These are phyloP conservation scores for Sextonia rubra DNA, from an alignment of 164 flowering plant genomes.

Conservation along the genomic window DNA sequence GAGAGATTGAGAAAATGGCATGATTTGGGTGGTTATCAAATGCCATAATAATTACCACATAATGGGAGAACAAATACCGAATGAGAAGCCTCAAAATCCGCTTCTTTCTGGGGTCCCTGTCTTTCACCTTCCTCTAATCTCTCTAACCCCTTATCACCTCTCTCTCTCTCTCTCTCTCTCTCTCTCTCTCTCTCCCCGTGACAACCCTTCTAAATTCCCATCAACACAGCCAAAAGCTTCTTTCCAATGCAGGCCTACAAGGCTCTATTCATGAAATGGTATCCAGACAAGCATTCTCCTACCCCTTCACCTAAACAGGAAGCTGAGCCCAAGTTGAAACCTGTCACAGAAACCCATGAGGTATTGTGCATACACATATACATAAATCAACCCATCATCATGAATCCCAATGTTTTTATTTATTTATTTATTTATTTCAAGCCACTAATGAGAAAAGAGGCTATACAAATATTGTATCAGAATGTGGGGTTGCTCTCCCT, in stretches of 20 bases:
- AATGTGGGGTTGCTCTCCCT: neutral
- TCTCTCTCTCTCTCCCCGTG: neutral
- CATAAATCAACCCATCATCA: neutral
- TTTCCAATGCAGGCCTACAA: neutral
- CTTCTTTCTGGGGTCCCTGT: neutral
- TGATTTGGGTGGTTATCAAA: neutral
- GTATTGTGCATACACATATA: neutral
- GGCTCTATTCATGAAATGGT: neutral
- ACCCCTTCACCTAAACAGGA: neutral
- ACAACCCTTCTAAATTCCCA: neutral
- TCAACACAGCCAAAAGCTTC: neutral
- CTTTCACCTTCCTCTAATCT: neutral
- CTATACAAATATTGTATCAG: neutral
- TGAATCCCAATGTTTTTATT: neutral
- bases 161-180: neutral
- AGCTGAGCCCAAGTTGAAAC: neutral
- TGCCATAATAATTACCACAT: neutral
- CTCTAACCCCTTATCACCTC: neutral
- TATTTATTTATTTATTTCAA: slow-evolving; percentile 7
- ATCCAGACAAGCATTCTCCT: neutral
- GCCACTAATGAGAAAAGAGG: slow-evolving; percentile 12
- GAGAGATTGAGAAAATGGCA: no score
- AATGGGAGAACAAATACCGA: neutral
- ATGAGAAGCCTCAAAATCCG: neutral
- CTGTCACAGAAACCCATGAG: neutral